Evolutionary conservation across 352 stramenopile species (phyloP), one percentile per base, ranked within the genome.

Genomic region (Phytopythium helicoides): DNA sequence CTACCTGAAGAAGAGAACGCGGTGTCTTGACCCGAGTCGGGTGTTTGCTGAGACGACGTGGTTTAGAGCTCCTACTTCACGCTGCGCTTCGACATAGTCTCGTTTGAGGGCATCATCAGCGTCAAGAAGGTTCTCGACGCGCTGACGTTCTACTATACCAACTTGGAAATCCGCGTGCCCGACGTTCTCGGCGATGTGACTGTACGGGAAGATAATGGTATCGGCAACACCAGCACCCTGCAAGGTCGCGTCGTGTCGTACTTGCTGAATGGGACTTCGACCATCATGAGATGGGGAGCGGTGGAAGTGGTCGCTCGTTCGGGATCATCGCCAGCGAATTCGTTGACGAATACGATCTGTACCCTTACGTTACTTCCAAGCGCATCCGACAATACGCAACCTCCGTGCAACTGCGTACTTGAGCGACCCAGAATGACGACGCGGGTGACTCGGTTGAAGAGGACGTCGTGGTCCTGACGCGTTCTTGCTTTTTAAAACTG

Each of bases 81-180:
- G 28, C 50, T 76, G 41, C 64, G 67, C 8, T 84, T 81, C 44
- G 67, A 64, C 19, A 45, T 84, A 1, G 51, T 78, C 9, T 73
- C 78, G 51, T 74, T 84, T 21, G 67, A 74, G 26, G 62, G 60
- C 35, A 54, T 58, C 12, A 38, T 60, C 6, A 70, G 57, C 7
- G 71, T 82, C 11, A 65, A 62, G 31, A 68, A 81, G 31, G 68
- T 85, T 35, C 79, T 73, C 39, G 76, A 87, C n/a, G 47, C 73
- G 6, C 56, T 80, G 26, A 47, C 66, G 14, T 85, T 80, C 31
- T 83, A 79, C 48, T 77, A 69, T 28, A 61, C 58, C 57, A 87
- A 84, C 49, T 52, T 87, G 5, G 76, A 87, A 57, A 82, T 85
- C 62, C 78, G 60, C 44, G 77, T 85, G 47, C 79, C 76, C 11